phyloP scores from a whole-genome alignment of 2,329 filamentous ascomycete genomes.

The Trichophyton rubrum region DNA sequence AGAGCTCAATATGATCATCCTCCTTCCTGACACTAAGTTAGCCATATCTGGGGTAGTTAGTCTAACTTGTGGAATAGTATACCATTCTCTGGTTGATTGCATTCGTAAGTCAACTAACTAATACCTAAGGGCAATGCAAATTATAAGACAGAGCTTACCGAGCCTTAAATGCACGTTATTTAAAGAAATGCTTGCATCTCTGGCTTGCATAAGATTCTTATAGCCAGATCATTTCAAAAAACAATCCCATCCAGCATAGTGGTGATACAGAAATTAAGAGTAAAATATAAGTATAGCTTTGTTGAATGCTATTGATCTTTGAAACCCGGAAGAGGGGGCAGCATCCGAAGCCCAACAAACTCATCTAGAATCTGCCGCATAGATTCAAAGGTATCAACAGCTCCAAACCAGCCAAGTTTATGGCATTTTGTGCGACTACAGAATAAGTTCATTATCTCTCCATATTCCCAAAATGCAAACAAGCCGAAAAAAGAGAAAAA shows the following conservation, averaged over 20 bases:
- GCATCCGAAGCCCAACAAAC: conserved; percentile 33
- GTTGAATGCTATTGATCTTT: background rate
- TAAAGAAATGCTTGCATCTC: background rate
- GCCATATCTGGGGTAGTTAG: no score
- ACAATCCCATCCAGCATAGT: background rate
- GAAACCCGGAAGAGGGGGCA: conserved; percentile 20
- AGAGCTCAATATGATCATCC: no score
- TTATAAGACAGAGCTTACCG: no score
- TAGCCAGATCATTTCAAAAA: background rate
- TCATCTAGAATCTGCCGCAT: conserved; percentile 33
- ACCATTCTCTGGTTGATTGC: no score
- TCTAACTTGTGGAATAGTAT: no score
- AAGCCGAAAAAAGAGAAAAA: background rate
- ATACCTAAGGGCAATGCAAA: no score
- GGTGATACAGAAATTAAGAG: background rate
- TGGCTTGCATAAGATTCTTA: background rate
- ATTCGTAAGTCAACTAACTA: no score
- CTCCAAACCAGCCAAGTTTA: conserved; percentile 36
- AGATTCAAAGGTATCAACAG: conserved; percentile 35
- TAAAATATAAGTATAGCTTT: background rate
- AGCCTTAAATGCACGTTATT: no score
- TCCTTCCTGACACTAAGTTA: no score
- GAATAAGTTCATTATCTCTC: conserved; percentile 6
- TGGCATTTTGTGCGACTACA: conserved; percentile 34
- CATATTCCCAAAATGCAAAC: background rate